Evolutionary conservation across 2,329 filamentous ascomycete species (phyloP), one percentile per base, ranked within the genome.

Genomic region (Massarina eburnea): DNA sequence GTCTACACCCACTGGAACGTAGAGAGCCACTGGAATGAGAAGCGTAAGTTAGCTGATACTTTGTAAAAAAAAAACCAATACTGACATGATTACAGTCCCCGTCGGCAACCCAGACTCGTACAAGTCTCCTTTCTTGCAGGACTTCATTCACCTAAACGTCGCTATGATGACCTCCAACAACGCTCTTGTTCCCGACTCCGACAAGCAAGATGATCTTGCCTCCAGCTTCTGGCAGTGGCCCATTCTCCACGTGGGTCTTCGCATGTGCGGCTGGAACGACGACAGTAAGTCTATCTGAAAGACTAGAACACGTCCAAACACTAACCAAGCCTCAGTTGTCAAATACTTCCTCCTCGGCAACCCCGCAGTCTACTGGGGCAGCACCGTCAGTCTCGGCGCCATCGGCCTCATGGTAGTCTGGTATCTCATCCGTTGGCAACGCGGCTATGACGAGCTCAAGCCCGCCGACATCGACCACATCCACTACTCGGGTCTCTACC

Each of bases 121-220:
- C 78, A 95, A 89, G 76, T 97, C 92, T 27, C 94, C 95, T 2
- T 99, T 99, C 80, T 79, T 96, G 66, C 91, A 95, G 68, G 94
- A 99, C 72, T 99, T 99, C 64, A 86, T 99, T 54, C 94, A 99
- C 71, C 78, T 97, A 51, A 99, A 99, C 69, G 94, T 99, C 51
- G 94, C 94, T 52, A 99, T 99, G 94, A 96, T 97, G 92, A 99
- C 94, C 3, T 97, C 94, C 30, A 99, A 99, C 80, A 99, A 99
- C 67, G 94, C 94, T 19, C 83, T 99, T 36, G 90, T 99, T 17
- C 94, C 94, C 3, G 94, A 99, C 65, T 92, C 94, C 4, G 94
- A 99, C 71, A 99, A 99, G 81, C 94, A 99, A 72, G 94, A 99
- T 64, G 94, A 99, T 65, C 83, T 99, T 38, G 94, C 94, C 24